Evolutionary conservation across 768 basidiomycete species (phyloP).

Genomic region (Xerocomellus intermedius): DNA sequence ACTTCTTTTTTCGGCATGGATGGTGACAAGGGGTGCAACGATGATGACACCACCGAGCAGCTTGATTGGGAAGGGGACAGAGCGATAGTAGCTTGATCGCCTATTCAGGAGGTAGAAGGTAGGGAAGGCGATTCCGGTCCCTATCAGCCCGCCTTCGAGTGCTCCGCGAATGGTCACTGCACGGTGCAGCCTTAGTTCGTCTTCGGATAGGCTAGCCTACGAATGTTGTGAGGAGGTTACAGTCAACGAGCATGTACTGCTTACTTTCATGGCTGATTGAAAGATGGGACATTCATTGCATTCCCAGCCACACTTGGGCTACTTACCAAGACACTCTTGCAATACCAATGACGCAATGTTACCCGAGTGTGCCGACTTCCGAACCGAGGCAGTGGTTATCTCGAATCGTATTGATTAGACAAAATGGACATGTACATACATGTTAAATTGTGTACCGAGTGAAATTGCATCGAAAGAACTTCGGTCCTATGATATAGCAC

Average conservation of each 20-base stretch:
- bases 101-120: slow-evolving; percentile 55
- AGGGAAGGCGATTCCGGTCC: slow-evolving; percentile 49
- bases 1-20: slow-evolving; percentile 68
- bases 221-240: not conserved
- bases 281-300: not conserved
- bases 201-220: slow-evolving; percentile 23
- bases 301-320: not conserved
- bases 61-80: slow-evolving; percentile 66
- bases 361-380: not conserved
- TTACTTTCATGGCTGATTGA: slow-evolving; percentile 16
- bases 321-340: too few species aligned
- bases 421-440: slow-evolving; percentile 16
- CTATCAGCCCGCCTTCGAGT: slow-evolving; percentile 55
- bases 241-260: not conserved
- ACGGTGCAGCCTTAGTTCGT: slow-evolving; percentile 53
- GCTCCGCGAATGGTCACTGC: slow-evolving; percentile 60
- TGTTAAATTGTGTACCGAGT: slow-evolving; percentile 10
- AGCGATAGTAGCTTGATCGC: slow-evolving; percentile 55
- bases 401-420: slow-evolving; percentile 4
- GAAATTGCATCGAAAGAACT: not conserved
- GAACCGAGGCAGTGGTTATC: not conserved
- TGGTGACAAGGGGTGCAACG: slow-evolving; percentile 61
- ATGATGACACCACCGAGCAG: slow-evolving; percentile 61
- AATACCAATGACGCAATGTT: slow-evolving; percentile 2
- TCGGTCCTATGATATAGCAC: slow-evolving; percentile 11